Percentiles rank a stretch among this genome's conserved stretches.
phyloP scores from a whole-genome alignment of 202 grass and related monocot genomes.

The Eragrostis tef region DNA sequence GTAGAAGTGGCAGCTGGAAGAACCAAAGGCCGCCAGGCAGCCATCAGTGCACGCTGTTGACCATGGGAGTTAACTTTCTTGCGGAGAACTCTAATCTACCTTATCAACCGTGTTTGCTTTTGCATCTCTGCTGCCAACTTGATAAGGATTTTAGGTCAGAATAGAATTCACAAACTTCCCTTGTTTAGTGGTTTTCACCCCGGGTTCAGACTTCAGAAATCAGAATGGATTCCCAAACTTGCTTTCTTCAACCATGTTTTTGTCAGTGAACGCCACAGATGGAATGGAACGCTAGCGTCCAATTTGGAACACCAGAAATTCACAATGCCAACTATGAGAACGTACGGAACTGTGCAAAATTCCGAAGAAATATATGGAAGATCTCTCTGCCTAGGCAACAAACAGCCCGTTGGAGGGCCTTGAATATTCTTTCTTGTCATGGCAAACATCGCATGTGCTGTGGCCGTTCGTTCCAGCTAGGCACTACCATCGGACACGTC shows the following conservation, averaged over 20 bases:
- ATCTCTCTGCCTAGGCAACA: background rate
- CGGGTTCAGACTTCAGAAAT: background rate
- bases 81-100: slow-evolving; percentile 46
- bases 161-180: slow-evolving; percentile 15
- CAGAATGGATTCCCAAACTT: background rate
- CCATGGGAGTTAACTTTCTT: slow-evolving; percentile 35
- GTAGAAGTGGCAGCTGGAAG: slow-evolving; percentile 20
- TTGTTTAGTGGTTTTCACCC: slow-evolving; percentile 15
- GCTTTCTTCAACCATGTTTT: background rate
- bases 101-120: slow-evolving; percentile 46
- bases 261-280: background rate
- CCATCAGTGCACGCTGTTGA: slow-evolving; percentile 49
- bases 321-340: background rate
- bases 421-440: slow-evolving; percentile 35
- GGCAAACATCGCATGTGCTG: slow-evolving; percentile 42
- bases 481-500: slow-evolving; percentile 34
- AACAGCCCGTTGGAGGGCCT: slow-evolving; percentile 13
- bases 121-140: slow-evolving; percentile 29
- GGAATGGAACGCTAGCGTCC: background rate
- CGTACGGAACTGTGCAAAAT: background rate
- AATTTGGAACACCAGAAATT: background rate
- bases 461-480: slow-evolving; percentile 41
- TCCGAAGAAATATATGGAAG: background rate
- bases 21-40: slow-evolving; percentile 9
- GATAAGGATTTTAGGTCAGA: slow-evolving; percentile 46